phyloP scores from a whole-genome alignment of 2,329 filamentous ascomycete genomes.

The Paraphaeosphaeria minitans region DNA sequence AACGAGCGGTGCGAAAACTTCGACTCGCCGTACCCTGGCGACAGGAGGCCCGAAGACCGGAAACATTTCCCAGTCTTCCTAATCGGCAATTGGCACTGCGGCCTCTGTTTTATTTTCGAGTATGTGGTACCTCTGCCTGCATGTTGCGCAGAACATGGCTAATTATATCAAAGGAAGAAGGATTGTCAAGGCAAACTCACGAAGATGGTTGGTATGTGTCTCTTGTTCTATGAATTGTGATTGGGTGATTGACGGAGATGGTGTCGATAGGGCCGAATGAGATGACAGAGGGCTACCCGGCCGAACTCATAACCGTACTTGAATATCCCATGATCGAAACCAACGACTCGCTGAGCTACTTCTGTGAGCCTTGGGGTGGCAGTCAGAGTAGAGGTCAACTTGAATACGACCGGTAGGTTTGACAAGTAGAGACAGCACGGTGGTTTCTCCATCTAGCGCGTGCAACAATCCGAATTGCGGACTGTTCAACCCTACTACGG shows the following conservation, averaged over 20 bases:
- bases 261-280: not conserved
- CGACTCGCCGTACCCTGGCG: not conserved
- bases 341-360: not conserved
- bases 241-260: not conserved
- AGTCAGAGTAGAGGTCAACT: not conserved
- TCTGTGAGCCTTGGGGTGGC: slow-evolving; percentile 1
- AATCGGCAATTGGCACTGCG: not conserved
- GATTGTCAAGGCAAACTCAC: not conserved
- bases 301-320: not conserved
- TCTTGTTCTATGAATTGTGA: too few relatives aligned
- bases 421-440: not conserved
- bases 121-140: not conserved
- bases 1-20: not conserved
- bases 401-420: not conserved
- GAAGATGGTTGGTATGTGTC: not conserved
- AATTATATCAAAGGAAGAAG: not conserved
- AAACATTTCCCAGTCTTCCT: not conserved
- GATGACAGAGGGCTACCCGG: not conserved
- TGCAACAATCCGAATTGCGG: too few relatives aligned
- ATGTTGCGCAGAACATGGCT: not conserved
- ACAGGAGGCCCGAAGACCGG: not conserved
- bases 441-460: not conserved
- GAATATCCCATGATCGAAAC: not conserved
- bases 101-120: not conserved
- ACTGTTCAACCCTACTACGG: too few relatives aligned